These are phyloP conservation scores for Neonectria sp. DNA, from an alignment of 2,329 filamentous ascomycete species.

Conservation along the genomic window DNA sequence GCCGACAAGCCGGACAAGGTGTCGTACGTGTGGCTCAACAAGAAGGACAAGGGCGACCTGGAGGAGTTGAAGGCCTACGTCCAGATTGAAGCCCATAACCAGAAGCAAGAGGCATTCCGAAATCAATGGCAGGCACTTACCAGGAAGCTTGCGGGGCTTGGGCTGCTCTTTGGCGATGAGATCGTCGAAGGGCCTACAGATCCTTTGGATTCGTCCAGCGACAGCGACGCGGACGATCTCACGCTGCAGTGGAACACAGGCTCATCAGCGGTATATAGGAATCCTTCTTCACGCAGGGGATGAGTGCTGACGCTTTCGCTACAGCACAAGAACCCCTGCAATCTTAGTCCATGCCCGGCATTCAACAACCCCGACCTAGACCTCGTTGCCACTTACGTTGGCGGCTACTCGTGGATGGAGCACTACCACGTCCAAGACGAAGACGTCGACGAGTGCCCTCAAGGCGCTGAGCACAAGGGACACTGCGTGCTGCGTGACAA, in stretches of 20 bases:
- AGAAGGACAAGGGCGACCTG: constrained; percentile 25
- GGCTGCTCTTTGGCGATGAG: constrained; percentile 34
- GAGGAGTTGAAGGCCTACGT: constrained; percentile 21
- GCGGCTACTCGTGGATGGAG: constrained; percentile 31
- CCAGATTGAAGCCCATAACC: constrained; percentile 10
- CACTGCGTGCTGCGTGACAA: constrained; percentile 38
- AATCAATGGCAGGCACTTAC: constrained; percentile 33
- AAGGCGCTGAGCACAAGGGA: constrained; percentile 26
- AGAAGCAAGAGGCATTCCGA: constrained; percentile 22
- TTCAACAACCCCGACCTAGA: constrained; percentile 33
- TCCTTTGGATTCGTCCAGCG: constrained; percentile 27
- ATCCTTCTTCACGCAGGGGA: not conserved
- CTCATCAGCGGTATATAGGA: constrained; percentile 15
- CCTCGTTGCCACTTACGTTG: constrained; percentile 32
- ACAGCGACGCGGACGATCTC: constrained; percentile 29
- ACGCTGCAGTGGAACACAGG: constrained; percentile 27
- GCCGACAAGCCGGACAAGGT: constrained; percentile 25
- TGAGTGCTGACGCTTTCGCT: not conserved
- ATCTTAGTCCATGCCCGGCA: constrained; percentile 32
- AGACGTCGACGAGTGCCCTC: constrained; percentile 36
- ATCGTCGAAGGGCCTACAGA: constrained; percentile 13
- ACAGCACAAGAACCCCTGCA: constrained; percentile 30
- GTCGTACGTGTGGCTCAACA: constrained; percentile 31
- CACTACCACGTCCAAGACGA: constrained; percentile 40
- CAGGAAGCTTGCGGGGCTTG: constrained; percentile 26